Base-by-base conservation (phyloP, 1,284 basidiomycete genomes). In the Ceratobasidium sp. region DNA sequence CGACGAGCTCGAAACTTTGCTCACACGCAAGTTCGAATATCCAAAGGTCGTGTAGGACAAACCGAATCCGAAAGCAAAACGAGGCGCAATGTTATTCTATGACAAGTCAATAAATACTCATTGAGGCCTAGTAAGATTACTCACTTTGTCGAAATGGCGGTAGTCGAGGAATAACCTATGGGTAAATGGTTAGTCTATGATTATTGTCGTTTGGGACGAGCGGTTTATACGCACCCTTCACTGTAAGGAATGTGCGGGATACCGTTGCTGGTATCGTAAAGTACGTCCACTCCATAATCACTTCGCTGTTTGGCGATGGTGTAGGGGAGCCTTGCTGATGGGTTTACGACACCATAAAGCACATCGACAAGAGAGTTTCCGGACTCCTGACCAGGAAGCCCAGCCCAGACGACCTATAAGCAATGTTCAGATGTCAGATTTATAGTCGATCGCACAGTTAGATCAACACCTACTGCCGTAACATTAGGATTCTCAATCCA, bases 401-500 rank as follows among this genome's bases (percentile, higher is more conserved):
- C 84, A n/a, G 89, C 89, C 84, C 86, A 89, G 1, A 90, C 34
- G 1, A 88, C 79, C 82, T 83, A 64, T n/a, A 49, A 34, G 31
- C 49, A 49, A 56, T 29, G 65, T n/a, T 38, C 13, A 55, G 35
- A 10, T 25, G 4, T 17, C 10, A 25, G n/a, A n/a, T n/a, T 56
- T 47, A 69, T 27, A 64, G 27, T 10, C 10, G 62, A 54, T 8
- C 29, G 20, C 7, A 7, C n/a, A n/a, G n/a, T 52, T 8, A 25
- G 8, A 27, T 8, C n/a, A 27, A 3, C 17, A 70, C 75, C 49
- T 38, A 82, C 84, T 0, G 85, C 90, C 5, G 89, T 91, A 70
- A 93, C 83, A 73, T 91, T 91, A 56, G 87, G 86, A 77, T 90
- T 83, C 1, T 93, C 87, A 71, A 92, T 87, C 92, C 92, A 93